phyloP scores from a whole-genome alignment of 2,329 filamentous ascomycete species.

The Pestalotiopsis sp. region DNA sequence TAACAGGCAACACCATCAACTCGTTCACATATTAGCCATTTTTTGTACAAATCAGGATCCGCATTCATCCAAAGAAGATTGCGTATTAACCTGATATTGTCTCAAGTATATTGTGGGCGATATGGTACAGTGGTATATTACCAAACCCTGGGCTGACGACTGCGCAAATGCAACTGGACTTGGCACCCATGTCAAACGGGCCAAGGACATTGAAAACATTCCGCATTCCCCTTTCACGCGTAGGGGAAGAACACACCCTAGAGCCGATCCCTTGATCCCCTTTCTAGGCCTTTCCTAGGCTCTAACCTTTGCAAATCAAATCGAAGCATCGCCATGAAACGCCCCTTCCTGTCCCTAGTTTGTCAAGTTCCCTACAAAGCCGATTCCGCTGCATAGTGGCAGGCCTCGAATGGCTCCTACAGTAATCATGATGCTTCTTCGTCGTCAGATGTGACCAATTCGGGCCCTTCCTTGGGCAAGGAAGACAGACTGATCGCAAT shows the following conservation, averaged over 20 bases:
- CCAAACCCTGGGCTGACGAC: neutral
- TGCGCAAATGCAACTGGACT: neutral
- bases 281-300: conserved; percentile 16
- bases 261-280: neutral
- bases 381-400: conserved; percentile 7
- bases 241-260: neutral
- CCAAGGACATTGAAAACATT: neutral
- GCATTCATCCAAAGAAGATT: neutral
- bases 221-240: neutral
- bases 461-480: conserved; percentile 34
- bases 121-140: conserved; percentile 6
- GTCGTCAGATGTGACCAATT: conserved; percentile 15
- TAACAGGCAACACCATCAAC: neutral
- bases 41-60: neutral
- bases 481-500: conserved; percentile 60
- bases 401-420: neutral
- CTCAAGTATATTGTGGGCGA: neutral
- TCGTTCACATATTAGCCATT: neutral
- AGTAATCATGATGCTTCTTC: conserved; percentile 17
- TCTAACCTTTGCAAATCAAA: conserved; percentile 22
- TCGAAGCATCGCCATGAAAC: conserved; percentile 25
- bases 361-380: conserved; percentile 19
- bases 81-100: neutral
- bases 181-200: neutral
- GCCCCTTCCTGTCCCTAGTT: conserved; percentile 27